Evolutionary conservation across 1,284 basidiomycete species (phyloP), one percentile per base, ranked within the genome.

Genomic region (Trichosporon asahii): DNA sequence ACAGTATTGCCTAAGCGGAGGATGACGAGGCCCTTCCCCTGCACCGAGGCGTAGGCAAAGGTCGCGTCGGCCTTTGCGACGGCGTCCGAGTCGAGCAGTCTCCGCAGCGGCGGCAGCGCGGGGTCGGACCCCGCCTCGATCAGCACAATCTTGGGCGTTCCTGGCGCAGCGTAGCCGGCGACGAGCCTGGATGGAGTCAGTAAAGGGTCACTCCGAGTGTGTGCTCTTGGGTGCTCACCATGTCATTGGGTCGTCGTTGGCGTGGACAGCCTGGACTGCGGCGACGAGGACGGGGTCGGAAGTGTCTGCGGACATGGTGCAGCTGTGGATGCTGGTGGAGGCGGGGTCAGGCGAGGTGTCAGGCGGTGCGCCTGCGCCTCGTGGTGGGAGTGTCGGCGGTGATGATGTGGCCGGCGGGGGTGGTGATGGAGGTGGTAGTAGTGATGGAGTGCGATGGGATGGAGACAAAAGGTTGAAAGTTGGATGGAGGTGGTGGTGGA

Each of bases 251-350:
- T 77, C 73, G n/a, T 68, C 46, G 0, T 71, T 57, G 64, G 73
- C 70, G 49, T 70, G 66, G 53, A 79, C 71, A 3, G 73, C 71
- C 18, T 65, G 57, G 27, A 76, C 70, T 29, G 72, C 75, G 14
- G 60, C 35, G 9, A 63, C 65, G 67, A 80, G 72, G 11, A 74
- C 74, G 23, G 77, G 75, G 65, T 78, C 77, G 33, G 77, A 77
- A 46, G 77, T 72, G 69, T 80, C 78, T 35, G 75, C 75, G 46
- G 79, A 77, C 79, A 80, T 80, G 33, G 68, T 31, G 57, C 18
- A 14, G 55, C 18, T 21, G 55, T 25, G 11, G 27, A 8, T 21
- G 29, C 27, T 18, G 49, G 49, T 25, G 49, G 49, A 53, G 49
- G 40, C 40, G 40, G 40, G 49, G 49, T 53, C 49, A 53, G 49